Percentiles rank a stretch among this genome's conserved stretches.
phyloP scores from a whole-genome alignment of 192 early-diverging fungal genomes.

The Coemansia nantahalensis region DNA sequence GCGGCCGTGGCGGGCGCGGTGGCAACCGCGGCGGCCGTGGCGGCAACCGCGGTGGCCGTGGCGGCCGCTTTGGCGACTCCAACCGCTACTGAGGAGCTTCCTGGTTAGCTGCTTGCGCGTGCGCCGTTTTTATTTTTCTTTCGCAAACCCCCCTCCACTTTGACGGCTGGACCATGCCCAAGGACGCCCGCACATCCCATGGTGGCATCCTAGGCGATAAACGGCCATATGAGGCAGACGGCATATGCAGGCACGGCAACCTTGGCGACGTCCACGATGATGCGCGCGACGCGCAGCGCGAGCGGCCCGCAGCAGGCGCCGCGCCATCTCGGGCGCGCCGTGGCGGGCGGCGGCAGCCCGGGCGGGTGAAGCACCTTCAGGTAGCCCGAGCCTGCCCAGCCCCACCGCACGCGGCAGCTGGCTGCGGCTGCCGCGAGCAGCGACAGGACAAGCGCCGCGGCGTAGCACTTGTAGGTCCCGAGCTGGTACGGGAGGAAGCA shows the following conservation, averaged over 20 bases:
- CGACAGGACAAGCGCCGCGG: conserved; percentile 9
- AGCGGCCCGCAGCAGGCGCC: background rate
- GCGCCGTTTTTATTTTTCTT: no score
- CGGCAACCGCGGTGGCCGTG: conserved; percentile 48
- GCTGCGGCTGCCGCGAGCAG: conserved; percentile 5
- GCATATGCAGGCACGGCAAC: conserved; percentile 17
- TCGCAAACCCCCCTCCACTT: background rate
- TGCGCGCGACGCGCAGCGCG: background rate
- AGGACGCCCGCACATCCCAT: conserved; percentile 55
- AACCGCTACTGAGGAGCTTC: conserved; percentile 6
- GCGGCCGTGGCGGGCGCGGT: conserved; percentile 52
- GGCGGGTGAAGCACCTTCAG: background rate
- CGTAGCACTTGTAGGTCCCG: conserved; percentile 54
- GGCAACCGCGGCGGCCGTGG: conserved; percentile 54
- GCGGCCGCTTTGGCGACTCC: conserved; percentile 36
- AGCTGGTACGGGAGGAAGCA: conserved; percentile 72
- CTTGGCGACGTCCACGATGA: conserved; percentile 9
- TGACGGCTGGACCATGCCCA: no score
- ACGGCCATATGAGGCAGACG: conserved; percentile 12
- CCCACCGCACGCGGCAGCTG: conserved; percentile 5
- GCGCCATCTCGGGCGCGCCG: background rate
- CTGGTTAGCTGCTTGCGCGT: no score
- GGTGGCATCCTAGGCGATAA: conserved; percentile 3
- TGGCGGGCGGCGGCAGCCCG: conserved; percentile 2
- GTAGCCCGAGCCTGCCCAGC: no score